Evolutionary conservation across 345 rosid genomes (phyloP).

Genomic region (Pugionium dolabratum): DNA sequence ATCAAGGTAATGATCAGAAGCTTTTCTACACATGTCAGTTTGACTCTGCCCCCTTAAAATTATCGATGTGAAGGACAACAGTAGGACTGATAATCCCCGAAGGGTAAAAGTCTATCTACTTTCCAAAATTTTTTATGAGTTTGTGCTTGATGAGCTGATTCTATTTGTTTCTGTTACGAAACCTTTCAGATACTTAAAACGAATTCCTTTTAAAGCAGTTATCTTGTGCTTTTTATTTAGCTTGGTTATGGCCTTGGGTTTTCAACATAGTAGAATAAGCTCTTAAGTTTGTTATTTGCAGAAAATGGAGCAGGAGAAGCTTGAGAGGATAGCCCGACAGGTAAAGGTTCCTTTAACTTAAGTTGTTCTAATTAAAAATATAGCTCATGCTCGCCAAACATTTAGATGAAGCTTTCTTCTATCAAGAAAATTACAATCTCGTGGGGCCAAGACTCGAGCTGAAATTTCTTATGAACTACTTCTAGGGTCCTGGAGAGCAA

Average conservation of each 20-base stretch:
- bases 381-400: background rate
- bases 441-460: background rate
- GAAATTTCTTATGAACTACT: background rate
- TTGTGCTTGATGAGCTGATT: background rate
- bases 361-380: background rate
- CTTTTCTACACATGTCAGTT: background rate
- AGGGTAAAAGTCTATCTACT: background rate
- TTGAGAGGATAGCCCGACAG: constrained; percentile 89
- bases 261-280: background rate
- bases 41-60: background rate
- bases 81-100: background rate
- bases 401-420: background rate
- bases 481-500: constrained; percentile 73
- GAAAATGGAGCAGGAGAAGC: constrained; percentile 90
- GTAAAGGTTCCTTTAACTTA: constrained; percentile 40
- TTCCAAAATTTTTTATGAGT: background rate
- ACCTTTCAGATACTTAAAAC: background rate
- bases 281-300: constrained; percentile 40
- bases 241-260: constrained; percentile 6
- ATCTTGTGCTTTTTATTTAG: background rate
- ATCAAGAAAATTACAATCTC: background rate
- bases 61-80: background rate
- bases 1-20: constrained; percentile 60
- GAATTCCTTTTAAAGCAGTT: no score
- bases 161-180: background rate